phyloP scores from a whole-genome alignment of 176 grass and related monocot species.

The sorghum (Sorghum bicolor) region Sorghum_bicolor_NCBIv3 NC_012875.2:40486501-40487000 shows the following conservation, averaged over 20 bases:
- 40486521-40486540: background rate
- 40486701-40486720: background rate
- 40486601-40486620: conserved; percentile 35
- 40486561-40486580: conserved; percentile 6
- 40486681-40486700: conserved; percentile 55
- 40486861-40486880: conserved; percentile 37
- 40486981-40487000: too few species aligned
- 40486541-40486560: background rate
- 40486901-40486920: background rate
- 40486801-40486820: conserved; percentile 55
- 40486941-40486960: background rate
- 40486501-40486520: conserved; percentile 32
- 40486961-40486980: background rate
- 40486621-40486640: conserved; percentile 42
- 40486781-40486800: conserved; percentile 57
- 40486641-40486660: conserved; percentile 68
- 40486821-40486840: conserved; percentile 79
- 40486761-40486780: background rate
- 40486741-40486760: background rate
- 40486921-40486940: background rate
- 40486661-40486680: conserved; percentile 77
- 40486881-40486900: background rate
- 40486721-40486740: background rate
- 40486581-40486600: conserved; percentile 9
- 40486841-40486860: conserved; percentile 68